phyloP scores from a whole-genome alignment of 2,329 filamentous ascomycete species.

The Botrytis fragariae region DNA sequence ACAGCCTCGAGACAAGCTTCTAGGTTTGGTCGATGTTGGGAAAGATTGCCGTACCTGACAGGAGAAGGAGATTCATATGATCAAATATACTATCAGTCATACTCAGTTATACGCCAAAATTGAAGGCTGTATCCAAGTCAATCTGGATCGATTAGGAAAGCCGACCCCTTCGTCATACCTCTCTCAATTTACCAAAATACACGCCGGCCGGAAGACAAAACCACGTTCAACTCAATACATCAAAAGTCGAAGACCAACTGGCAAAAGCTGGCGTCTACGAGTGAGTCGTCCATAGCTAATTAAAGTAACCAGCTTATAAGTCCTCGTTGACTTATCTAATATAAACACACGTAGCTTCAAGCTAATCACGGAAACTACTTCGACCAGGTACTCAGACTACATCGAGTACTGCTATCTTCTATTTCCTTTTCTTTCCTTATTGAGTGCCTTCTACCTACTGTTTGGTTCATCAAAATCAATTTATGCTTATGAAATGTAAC shows the following conservation, averaged over 20 bases:
- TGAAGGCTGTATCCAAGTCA: background rate
- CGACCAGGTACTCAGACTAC: background rate
- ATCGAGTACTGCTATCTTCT: background rate
- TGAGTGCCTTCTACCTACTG: background rate
- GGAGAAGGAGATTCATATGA: background rate
- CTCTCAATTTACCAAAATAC: background rate
- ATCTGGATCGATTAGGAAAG: background rate
- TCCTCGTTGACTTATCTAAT: background rate
- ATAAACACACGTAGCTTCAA: background rate
- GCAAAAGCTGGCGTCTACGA: background rate
- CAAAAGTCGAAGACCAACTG: background rate
- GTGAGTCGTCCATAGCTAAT: slow-evolving; percentile 1
- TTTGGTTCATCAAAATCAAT: background rate
- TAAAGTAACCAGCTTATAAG: background rate
- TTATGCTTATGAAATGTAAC: slow-evolving; percentile 29
- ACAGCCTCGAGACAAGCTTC: background rate
- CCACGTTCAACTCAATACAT: background rate
- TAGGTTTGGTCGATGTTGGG: background rate
- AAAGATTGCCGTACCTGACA: background rate
- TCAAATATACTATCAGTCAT: background rate
- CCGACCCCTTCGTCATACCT: background rate
- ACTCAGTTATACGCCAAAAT: background rate
- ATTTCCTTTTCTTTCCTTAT: background rate
- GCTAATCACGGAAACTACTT: background rate
- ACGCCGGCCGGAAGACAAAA: background rate